A percentile compares a stretch with the other conserved stretches of the same genome.
Evolutionary conservation across 192 early-diverging fungal genomes (phyloP).

Genomic region (Entomortierella beljakovae): DNA sequence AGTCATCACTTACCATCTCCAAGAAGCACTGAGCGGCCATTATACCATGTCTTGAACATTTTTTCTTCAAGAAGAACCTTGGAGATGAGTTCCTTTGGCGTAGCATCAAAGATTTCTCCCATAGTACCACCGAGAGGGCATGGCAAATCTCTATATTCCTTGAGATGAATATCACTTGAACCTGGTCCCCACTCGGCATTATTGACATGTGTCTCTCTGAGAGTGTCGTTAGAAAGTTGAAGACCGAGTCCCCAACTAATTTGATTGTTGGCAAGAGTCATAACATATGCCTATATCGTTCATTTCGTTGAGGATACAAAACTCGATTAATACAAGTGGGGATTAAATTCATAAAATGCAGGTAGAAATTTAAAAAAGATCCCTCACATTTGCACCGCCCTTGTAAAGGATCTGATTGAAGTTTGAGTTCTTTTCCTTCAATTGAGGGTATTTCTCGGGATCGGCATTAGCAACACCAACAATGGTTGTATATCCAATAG

Average conservation of each 20-base stretch:
- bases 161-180: background rate
- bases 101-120: constrained; percentile 9
- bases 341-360: no score
- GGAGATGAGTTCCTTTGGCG: constrained; percentile 13
- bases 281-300: background rate
- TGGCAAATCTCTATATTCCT: background rate
- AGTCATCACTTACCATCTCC: constrained; percentile 3
- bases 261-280: background rate
- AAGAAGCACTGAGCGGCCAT: constrained; percentile 1
- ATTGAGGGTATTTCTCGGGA: no score
- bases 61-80: constrained; percentile 19
- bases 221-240: background rate
- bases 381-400: no score
- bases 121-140: background rate
- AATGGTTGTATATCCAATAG: background rate
- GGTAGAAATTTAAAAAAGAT: no score
- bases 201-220: no score
- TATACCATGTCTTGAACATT: constrained; percentile 14
- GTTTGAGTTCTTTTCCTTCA: no score
- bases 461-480: no score
- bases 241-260: no score
- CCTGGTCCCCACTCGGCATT: background rate
- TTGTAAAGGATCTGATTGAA: no score
- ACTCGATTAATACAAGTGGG: no score
- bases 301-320: no score